A percentile compares a stretch with the other conserved stretches of the same genome.
Evolutionary conservation across 805 yeast species (phyloP).

Genomic region (Starmerella gropengiesseri): DNA sequence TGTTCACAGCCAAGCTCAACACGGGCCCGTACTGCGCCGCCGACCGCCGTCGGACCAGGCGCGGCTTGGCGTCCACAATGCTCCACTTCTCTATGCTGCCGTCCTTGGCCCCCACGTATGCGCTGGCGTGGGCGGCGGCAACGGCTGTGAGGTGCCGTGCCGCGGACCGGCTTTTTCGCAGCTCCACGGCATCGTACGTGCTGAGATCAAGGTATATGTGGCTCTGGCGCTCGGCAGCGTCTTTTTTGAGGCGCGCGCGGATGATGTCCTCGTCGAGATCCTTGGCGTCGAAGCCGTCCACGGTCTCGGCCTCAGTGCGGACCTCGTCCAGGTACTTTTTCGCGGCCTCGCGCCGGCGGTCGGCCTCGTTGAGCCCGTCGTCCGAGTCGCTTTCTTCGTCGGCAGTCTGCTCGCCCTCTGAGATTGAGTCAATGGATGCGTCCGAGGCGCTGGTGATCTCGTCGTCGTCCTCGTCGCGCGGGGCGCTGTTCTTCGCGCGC

Average conservation of each 20-base stretch:
- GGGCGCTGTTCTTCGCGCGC: background rate
- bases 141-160: slow-evolving; percentile 29
- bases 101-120: slow-evolving; percentile 48
- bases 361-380: slow-evolving; percentile 68
- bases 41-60: slow-evolving; percentile 21
- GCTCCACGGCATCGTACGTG: slow-evolving; percentile 25
- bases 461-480: slow-evolving; percentile 15
- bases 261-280: slow-evolving; percentile 83
- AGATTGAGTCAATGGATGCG: slow-evolving; percentile 8
- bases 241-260: slow-evolving; percentile 66
- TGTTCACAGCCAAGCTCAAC: slow-evolving; percentile 66
- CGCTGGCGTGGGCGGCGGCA: slow-evolving; percentile 45
- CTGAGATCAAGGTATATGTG: slow-evolving; percentile 41
- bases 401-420: slow-evolving; percentile 18
- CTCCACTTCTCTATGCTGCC: slow-evolving; percentile 68
- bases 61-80: slow-evolving; percentile 34
- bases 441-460: slow-evolving; percentile 21
- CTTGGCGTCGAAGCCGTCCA: slow-evolving; percentile 59
- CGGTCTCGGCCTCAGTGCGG: slow-evolving; percentile 38
- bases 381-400: slow-evolving; percentile 73
- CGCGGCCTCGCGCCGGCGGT: slow-evolving; percentile 86
- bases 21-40: slow-evolving; percentile 47
- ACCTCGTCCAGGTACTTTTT: slow-evolving; percentile 80
- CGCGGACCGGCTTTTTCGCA: slow-evolving; percentile 17
- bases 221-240: slow-evolving; percentile 85